Evolutionary conservation across 257 asterid species (phyloP).

Genomic region (Fraxinus cuspidata): DNA sequence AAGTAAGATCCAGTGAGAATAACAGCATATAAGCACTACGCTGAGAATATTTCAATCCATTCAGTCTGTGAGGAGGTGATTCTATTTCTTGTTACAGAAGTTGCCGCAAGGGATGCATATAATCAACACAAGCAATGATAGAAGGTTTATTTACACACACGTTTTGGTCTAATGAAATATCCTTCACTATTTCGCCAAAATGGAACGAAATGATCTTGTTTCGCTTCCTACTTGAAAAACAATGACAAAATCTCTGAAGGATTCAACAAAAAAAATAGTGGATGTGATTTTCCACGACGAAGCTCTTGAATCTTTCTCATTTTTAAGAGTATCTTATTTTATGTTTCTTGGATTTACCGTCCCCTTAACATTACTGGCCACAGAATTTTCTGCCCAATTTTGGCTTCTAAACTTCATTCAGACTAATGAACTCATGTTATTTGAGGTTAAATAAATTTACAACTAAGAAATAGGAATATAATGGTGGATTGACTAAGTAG

Average conservation of each 20-base stretch:
- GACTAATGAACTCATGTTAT: not conserved
- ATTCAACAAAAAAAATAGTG: no score
- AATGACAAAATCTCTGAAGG: not conserved
- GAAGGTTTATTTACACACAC: not conserved
- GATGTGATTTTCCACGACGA: no score
- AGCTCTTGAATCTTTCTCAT: not conserved
- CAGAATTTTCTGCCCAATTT: not conserved
- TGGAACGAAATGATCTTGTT: not conserved
- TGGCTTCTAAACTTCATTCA: not conserved
- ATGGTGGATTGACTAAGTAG: not conserved
- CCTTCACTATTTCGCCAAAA: not conserved
- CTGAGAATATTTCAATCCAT: slow-evolving; percentile 6
- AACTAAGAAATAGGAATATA: no score
- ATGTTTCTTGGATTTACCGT: not conserved
- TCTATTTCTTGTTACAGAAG: slow-evolving; percentile 6
- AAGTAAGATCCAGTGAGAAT: slow-evolving; percentile 11
- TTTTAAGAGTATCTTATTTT: not conserved
- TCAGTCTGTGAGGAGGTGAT: slow-evolving; percentile 7
- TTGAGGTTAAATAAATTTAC: not conserved
- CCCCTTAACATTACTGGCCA: not conserved
- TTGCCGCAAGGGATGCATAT: not conserved
- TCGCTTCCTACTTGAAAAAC: not conserved
- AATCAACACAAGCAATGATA: slow-evolving; percentile 1
- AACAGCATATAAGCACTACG: not conserved
- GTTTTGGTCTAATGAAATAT: not conserved